Percentiles rank a stretch among this genome's conserved stretches.
Conservation (phyloP, 495 filamentous ascomycete species). For the Hyaloscypha finlandica region DNA sequence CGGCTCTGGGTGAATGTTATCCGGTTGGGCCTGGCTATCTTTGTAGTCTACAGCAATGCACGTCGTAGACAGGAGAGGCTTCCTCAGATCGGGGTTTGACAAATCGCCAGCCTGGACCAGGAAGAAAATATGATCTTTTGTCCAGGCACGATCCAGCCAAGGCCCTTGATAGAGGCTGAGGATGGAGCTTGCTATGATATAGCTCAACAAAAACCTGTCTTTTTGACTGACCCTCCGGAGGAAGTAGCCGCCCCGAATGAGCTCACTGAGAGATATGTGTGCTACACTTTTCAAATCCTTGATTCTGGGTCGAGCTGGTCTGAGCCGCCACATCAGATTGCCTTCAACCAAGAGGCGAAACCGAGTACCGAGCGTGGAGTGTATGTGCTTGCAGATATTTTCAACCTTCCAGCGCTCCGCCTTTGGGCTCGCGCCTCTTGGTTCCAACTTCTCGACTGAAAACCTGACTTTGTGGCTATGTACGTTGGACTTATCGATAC, state of each 20-base stretch:
- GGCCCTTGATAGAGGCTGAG: background rate
- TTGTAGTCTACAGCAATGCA: constrained; percentile 1
- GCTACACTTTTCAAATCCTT: constrained; percentile 3
- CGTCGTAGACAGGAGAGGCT: background rate
- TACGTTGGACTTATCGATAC: constrained; percentile 1
- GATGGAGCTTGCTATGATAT: constrained; percentile 1
- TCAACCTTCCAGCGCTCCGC: constrained; percentile 1
- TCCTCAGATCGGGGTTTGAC: background rate
- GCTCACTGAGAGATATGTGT: constrained; percentile 1
- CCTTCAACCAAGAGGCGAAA: background rate
- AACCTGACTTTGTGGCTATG: constrained; percentile 1
- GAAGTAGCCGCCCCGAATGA: background rate
- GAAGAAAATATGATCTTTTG: constrained; percentile 1
- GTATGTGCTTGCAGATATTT: constrained; percentile 1
- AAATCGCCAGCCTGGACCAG: constrained; percentile 1
- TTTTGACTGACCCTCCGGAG: constrained; percentile 1
- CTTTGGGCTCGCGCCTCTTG: constrained; percentile 1
- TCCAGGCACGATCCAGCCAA: background rate
- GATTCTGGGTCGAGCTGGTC: constrained; percentile 2
- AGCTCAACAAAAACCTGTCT: constrained; percentile 3
- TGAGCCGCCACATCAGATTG: background rate
- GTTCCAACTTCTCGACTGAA: constrained; percentile 2
- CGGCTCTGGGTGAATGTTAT: constrained; percentile 1
- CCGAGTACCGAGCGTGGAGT: constrained; percentile 1
- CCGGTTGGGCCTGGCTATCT: constrained; percentile 1